Evolutionary conservation across 768 basidiomycete genomes (phyloP), one percentile per base, ranked within the genome.

Genomic region (Phallus indusiatus): DNA sequence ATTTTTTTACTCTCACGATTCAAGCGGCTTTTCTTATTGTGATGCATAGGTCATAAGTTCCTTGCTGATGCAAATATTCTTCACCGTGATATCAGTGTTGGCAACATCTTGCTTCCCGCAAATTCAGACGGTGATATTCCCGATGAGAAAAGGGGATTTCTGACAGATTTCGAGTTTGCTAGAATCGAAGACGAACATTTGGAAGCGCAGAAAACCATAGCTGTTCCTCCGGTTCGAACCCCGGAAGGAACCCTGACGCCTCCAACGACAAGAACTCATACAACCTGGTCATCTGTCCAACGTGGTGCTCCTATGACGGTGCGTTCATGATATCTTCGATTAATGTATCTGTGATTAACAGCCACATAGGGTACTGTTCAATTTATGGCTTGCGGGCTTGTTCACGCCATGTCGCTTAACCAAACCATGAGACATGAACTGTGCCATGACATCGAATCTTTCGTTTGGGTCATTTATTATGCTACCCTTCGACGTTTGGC

Each of bases 81-180:
- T 66, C 42, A 42, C n/a, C 42, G 12, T 12, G 42, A 42, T 10
- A 10, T 42, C 42, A 42, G 42, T 10, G 42, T 67, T 28, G 71
- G 72, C 12, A 73, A 72, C 50, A 64, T 75, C 6, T 66, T 74
- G 17, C 68, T 74, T 2, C n/a, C 56, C 21, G 35, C 12, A 10
- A 37, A 62, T 62, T 1, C 54, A 21, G 20, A 47, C 17, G 12
- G n/a, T n/a, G n/a, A n/a, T n/a, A n/a, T 60, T 56, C 17, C 55
- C 57, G 47, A 61, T 47, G 1, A 17, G 6, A 49, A 60, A 36
- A 42, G n/a, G 12, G 71, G 70, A 1, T 73, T 69, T 46, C 18
- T 73, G 51, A 71, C 64, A n/a, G 72, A 72, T 54, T 54, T 72
- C 2, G 70, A 74, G 24, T 66, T 63, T 60, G 68, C 67, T 48